These are phyloP conservation scores for Microsporum canis DNA, from an alignment of 2,329 filamentous ascomycete species.

Conservation along the genomic window DNA sequence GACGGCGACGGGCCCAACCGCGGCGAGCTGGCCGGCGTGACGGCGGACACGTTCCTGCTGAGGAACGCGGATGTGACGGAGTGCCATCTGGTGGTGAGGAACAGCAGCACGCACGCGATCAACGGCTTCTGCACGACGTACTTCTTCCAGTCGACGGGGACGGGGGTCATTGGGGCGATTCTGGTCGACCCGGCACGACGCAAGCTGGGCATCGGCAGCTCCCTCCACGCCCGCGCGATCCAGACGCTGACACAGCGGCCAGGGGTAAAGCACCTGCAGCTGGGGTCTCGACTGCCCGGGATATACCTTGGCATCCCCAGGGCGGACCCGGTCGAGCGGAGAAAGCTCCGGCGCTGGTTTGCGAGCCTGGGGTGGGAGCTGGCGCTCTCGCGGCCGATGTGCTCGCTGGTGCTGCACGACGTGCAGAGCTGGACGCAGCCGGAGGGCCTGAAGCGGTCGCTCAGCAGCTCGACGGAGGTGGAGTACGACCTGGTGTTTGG, in stretches of 20 bases:
- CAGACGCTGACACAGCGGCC: slow-evolving; percentile 60
- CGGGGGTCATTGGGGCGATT: slow-evolving; percentile 71
- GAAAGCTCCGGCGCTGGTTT: slow-evolving; percentile 65
- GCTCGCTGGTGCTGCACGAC: slow-evolving; percentile 63
- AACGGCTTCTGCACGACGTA: slow-evolving; percentile 92
- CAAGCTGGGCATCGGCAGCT: slow-evolving; percentile 81
- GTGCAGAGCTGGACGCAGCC: slow-evolving; percentile 63
- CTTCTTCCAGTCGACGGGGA: slow-evolving; percentile 55
- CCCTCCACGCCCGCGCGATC: slow-evolving; percentile 74
- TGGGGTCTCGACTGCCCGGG: slow-evolving; percentile 71
- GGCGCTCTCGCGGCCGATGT: slow-evolving; percentile 49
- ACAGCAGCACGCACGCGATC: slow-evolving; percentile 79
- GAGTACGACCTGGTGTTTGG: slow-evolving; percentile 77
- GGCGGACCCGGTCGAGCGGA: slow-evolving; percentile 49
- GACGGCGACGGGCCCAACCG: slow-evolving; percentile 51
- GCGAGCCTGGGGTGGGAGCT: slow-evolving; percentile 82
- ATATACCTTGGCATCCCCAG: slow-evolving; percentile 76
- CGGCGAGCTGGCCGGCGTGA: slow-evolving; percentile 56
- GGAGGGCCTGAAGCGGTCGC: slow-evolving; percentile 61
- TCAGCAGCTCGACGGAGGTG: slow-evolving; percentile 57
- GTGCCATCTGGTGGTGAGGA: slow-evolving; percentile 81
- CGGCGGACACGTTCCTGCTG: slow-evolving; percentile 64
- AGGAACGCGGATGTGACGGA: slow-evolving; percentile 61
- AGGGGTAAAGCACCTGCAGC: slow-evolving; percentile 66
- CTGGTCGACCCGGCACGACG: slow-evolving; percentile 80